Evolutionary conservation across 129 eudicot genomes (phyloP), one percentile per base, ranked within the genome.

Genomic region (Arctium minus): DNA sequence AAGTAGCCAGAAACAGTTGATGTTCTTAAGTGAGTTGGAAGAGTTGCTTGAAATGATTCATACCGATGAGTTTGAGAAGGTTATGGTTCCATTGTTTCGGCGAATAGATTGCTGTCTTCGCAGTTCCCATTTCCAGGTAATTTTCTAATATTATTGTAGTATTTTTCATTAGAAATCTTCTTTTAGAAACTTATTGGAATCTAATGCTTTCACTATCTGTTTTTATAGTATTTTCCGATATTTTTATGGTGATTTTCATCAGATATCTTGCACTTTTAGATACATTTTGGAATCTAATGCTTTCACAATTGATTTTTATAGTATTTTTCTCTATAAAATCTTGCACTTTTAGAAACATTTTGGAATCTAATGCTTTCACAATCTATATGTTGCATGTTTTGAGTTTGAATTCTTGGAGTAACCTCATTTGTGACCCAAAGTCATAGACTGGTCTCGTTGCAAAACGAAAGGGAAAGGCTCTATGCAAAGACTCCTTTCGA

Each of bases 51-150:
- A 92, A 82, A 85, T 84, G 87, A 92, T 89, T 67, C 86, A 75
- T 60, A 80, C 84, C 35, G 87, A 81, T 8, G 96, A 92, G 80
- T 92, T 92, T 62, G 93, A 87, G 78, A 86, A 85, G 53, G 79
- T 91, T 77, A 87, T 91, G 96, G 87, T 89, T 32, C 90, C 91
- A 0, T 65, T 91, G n/a, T 91, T 91, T 67, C 83, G 86, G 29
- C 90, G 91, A 42, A 76, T 91, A 46, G 85, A 85, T 60, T 85
- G 82, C 65, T 91, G 96, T 81, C 92, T 91, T 73, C 82, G 84
- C 27, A 91, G 96, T 74, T 89, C 83, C 77, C 92, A 91, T 84
- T 91, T 89, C 76, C 96, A 91, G 96, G 96, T 89, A 72, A 48
- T 29, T 68, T 78, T 65, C 37, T 4, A 48, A 50, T 27, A 2